These are phyloP conservation scores for Pseudogymnoascus sp. DNA, from an alignment of 2,329 filamentous ascomycete genomes.

Conservation along the genomic window DNA sequence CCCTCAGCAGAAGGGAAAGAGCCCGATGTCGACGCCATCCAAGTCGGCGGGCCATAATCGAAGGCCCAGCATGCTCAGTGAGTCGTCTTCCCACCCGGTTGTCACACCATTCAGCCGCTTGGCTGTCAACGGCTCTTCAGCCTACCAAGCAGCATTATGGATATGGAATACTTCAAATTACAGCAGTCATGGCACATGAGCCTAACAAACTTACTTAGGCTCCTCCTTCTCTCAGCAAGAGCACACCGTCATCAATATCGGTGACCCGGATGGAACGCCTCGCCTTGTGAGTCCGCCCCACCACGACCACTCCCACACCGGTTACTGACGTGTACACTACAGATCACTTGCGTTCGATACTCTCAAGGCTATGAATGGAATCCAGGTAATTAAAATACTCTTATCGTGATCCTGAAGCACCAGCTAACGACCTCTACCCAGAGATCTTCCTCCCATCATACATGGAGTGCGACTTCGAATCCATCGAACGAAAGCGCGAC, in stretches of 20 bases:
- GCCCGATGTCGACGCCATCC: conserved; percentile 31
- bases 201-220: conserved; percentile 38
- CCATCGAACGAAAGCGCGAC: conserved; percentile 68
- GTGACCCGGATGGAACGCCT: conserved; percentile 64
- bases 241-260: conserved; percentile 75
- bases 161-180: background rate
- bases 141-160: background rate
- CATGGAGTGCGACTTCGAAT: conserved; percentile 65
- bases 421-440: conserved; percentile 26
- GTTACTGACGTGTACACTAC: conserved; percentile 11
- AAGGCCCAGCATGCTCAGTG: conserved; percentile 58
- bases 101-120: background rate
- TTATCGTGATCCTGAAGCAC: background rate
- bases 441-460: conserved; percentile 79
- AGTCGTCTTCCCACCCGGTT: conserved; percentile 23
- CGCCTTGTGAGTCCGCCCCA: conserved; percentile 52
- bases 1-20: conserved; percentile 36
- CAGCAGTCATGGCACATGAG: background rate
- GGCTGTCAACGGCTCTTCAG: background rate
- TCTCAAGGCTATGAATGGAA: conserved; percentile 81
- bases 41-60: conserved; percentile 40
- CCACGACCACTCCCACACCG: conserved; percentile 13
- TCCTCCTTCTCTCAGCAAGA: conserved; percentile 66
- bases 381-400: conserved; percentile 46
- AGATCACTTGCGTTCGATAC: conserved; percentile 75